These are phyloP conservation scores for Lactuca sativa DNA, from an alignment of 129 eudicot genomes.

Conservation along the genomic window DNA sequence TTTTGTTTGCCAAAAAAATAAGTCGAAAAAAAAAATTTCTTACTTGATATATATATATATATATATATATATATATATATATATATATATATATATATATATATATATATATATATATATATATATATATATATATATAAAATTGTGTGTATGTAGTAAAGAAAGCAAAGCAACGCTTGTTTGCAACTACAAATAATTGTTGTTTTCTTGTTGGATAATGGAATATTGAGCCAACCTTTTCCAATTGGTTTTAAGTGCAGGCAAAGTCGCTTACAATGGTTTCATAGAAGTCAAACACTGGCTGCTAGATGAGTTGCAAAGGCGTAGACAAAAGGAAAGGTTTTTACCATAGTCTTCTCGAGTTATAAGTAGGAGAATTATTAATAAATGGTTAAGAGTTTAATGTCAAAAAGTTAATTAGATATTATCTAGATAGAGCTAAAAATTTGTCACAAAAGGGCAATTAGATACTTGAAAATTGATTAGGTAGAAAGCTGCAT, in stretches of 20 bases:
- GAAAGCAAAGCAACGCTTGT: slow-evolving; percentile 2
- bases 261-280: slow-evolving; percentile 31
- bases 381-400: background rate
- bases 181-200: slow-evolving; percentile 18
- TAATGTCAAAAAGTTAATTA: background rate
- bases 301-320: slow-evolving; percentile 27
- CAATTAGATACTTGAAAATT: slow-evolving; percentile 15
- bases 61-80: background rate
- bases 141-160: background rate
- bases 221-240: slow-evolving; percentile 27
- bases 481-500: slow-evolving; percentile 26
- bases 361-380: background rate
- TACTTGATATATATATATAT: background rate
- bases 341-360: slow-evolving; percentile 22
- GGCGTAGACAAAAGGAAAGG: slow-evolving; percentile 29
- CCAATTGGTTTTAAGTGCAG: slow-evolving; percentile 30
- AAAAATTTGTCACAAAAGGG: background rate
- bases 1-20: no score
- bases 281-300: slow-evolving; percentile 29
- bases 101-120: background rate
- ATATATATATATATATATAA: background rate
- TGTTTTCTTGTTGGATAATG: slow-evolving; percentile 27
- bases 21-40: no score
- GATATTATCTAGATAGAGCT: slow-evolving; percentile 16
- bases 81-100: slow-evolving; percentile 3